Evolutionary conservation across 108 stramenopile genomes (phyloP), one percentile per base, ranked within the genome.

Genomic region (Nitzschia putrida): DNA sequence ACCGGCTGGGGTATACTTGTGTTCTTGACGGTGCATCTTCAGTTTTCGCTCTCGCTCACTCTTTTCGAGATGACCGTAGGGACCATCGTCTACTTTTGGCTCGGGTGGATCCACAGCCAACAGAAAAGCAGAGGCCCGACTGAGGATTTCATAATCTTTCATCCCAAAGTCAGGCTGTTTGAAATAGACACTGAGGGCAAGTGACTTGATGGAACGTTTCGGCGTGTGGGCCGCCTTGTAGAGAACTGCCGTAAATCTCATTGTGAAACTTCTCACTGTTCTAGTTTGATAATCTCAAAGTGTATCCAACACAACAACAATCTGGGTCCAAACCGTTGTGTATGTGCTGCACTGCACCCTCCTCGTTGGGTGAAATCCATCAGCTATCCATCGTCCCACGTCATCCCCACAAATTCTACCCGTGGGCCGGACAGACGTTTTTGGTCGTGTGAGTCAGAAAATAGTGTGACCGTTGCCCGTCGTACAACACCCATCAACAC

Each of bases 141-240:
- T 85, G 24, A 93, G 73, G 25, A 90, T 90, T 80, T 93, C 91
- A 57, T 85, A 93, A 44, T 93, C 91, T 50, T 87, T 88, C 91
- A 93, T 93, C 24, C 87, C 87, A 45, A 93, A 74, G 38, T 88
- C 87, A 26, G 91, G 91, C 47, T 90, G 88, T 23, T 79, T 80
- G 63, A 93, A 93, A 73, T 89, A 80, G 9, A 90, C 89, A 71
- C 85, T 86, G 18, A 93, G 83, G n/a, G 88, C 91, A 10, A 93
- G 74, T 16, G 88, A 83, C 57, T 78, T 80, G 57, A 77, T 69
- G 22, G 25, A 64, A 25, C 71, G 22, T 5, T 37, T 50, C 20
- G 53, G n/a, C 9, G 54, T 25, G n/a, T 10, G 25, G 5, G 66
- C 45, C 8, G 66, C 29, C 42, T 43, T 74, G 58, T 50, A 57